Percentiles rank a stretch among this genome's conserved stretches.
Evolutionary conservation across 2,329 filamentous ascomycete genomes (phyloP).

Genomic region (Gnomoniopsis sp.): DNA sequence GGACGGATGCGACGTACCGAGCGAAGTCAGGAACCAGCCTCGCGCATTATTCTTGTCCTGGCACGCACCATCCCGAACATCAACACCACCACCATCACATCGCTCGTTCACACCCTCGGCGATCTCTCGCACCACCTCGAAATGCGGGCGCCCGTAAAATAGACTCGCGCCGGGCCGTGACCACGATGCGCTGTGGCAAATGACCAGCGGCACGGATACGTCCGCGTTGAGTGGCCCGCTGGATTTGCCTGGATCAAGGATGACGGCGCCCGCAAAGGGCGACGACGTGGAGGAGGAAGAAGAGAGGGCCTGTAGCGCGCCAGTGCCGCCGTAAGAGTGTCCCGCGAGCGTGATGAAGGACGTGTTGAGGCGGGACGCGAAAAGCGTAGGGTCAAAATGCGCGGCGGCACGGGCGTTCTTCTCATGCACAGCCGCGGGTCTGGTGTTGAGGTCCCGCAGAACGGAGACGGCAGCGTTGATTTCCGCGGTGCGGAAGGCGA

Average conservation of each 20-base stretch:
- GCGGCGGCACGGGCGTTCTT: slow-evolving; percentile 48
- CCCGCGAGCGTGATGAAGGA: slow-evolving; percentile 55
- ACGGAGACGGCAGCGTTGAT: slow-evolving; percentile 42
- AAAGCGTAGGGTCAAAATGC: slow-evolving; percentile 39
- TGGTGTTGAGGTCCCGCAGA: slow-evolving; percentile 37
- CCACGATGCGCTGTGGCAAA: slow-evolving; percentile 65
- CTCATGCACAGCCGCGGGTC: slow-evolving; percentile 27
- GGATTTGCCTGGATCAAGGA: slow-evolving; percentile 64
- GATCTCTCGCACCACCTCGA: slow-evolving; percentile 58
- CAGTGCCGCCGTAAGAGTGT: slow-evolving; percentile 65
- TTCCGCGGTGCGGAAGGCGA: slow-evolving; percentile 48
- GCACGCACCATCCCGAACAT: no score
- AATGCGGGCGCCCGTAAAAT: slow-evolving; percentile 63
- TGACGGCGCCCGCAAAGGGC: slow-evolving; percentile 54
- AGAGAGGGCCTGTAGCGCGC: slow-evolving; percentile 58
- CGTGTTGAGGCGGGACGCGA: slow-evolving; percentile 52
- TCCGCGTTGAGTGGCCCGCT: slow-evolving; percentile 60
- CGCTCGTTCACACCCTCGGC: slow-evolving; percentile 43
- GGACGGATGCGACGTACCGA: slow-evolving; percentile 58
- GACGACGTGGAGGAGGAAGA: slow-evolving; percentile 32
- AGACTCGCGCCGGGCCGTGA: slow-evolving; percentile 46
- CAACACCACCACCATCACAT: no score
- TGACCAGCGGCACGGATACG: slow-evolving; percentile 54
- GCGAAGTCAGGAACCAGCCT: slow-evolving; percentile 52
- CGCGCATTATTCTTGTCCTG: slow-evolving; percentile 19